Conservation (phyloP, 306 rosid genomes). For the Herpetospermum pedunculosum region DNA sequence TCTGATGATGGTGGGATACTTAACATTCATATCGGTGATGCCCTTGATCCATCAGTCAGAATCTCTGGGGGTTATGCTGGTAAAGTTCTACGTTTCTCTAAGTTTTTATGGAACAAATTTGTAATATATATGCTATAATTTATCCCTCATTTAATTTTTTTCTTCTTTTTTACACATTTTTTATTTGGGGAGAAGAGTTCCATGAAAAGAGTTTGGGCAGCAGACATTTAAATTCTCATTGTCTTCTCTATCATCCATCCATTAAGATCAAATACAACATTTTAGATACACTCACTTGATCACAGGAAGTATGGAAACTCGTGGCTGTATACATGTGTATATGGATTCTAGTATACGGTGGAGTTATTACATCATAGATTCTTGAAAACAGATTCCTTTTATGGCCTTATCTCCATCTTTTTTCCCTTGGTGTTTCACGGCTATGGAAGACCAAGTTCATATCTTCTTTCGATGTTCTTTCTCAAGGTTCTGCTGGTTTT, state of each 20-base stretch:
- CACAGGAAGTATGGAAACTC: too few relatives aligned
- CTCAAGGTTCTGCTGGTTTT: too few relatives aligned
- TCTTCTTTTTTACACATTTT: not conserved
- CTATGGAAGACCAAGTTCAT: too few relatives aligned
- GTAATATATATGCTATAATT: not conserved
- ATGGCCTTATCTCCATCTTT: too few relatives aligned
- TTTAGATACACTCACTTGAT: not conserved
- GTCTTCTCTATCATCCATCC: not conserved
- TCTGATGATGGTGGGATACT: slow-evolving; percentile 69
- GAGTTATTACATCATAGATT: too few relatives aligned
- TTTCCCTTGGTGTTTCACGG: too few relatives aligned
- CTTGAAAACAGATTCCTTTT: too few relatives aligned
- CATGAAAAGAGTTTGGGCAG: not conserved
- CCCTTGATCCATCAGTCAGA: slow-evolving; percentile 45
- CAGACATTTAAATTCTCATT: not conserved
- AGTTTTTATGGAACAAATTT: not conserved
- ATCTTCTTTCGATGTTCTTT: too few relatives aligned
- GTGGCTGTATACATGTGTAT: too few relatives aligned
- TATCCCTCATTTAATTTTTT: not conserved
- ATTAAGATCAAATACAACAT: not conserved
- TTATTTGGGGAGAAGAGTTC: not conserved
- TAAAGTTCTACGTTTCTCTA: slow-evolving; percentile 30
- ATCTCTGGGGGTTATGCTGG: slow-evolving; percentile 64
- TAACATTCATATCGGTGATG: slow-evolving; percentile 71
- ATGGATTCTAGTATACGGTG: too few relatives aligned